phyloP scores from a whole-genome alignment of 768 basidiomycete species.

The Lactarius evosmus region DNA sequence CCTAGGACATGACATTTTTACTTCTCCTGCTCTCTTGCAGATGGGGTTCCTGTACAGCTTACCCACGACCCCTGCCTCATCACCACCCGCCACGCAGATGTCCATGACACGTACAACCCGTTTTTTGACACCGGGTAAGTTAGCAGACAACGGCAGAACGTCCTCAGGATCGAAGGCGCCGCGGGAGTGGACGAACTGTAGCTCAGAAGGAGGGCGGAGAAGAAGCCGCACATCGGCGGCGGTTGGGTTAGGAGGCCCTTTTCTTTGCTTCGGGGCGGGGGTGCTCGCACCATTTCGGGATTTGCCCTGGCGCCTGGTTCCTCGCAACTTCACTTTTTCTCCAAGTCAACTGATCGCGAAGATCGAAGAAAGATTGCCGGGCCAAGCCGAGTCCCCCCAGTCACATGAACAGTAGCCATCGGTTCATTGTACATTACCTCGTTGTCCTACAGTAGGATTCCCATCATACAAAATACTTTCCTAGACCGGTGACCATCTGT shows the following conservation, averaged over 20 bases:
- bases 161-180: not conserved
- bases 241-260: not conserved
- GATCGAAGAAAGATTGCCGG: not conserved
- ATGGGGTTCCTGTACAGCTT: not conserved
- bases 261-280: not conserved
- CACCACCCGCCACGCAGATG: not conserved
- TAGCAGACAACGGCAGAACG: not conserved
- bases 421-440: not conserved
- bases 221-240: not conserved
- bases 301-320: not conserved
- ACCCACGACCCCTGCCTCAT: not conserved
- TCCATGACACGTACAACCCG: not conserved
- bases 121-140: not conserved
- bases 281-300: not conserved
- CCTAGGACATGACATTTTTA: not conserved
- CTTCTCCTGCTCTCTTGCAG: not conserved
- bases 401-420: not conserved
- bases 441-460: not conserved
- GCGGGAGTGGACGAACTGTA: not conserved
- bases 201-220: not conserved
- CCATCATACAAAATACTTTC: not conserved
- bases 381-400: not conserved
- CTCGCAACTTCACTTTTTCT: not conserved
- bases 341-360: not conserved
- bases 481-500: too few relatives aligned